These are phyloP conservation scores for Ciborinia camelliae DNA, from an alignment of 2,329 filamentous ascomycete species.

Conservation along the genomic window DNA sequence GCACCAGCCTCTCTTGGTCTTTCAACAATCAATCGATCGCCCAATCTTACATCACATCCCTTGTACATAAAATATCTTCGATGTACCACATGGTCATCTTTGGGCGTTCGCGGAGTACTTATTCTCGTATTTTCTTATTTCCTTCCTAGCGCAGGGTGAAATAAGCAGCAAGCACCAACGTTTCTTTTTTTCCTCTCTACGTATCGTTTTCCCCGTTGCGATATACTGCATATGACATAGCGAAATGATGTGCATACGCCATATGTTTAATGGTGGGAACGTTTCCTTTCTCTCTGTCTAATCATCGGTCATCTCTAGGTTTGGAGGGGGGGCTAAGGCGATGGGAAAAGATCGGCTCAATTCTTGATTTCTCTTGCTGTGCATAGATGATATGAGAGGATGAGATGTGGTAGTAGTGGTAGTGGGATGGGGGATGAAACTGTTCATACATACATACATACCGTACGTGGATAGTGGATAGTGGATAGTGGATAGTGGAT, in stretches of 20 bases:
- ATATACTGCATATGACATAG: constrained; percentile 10
- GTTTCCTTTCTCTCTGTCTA: not conserved
- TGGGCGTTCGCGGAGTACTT: constrained; percentile 13
- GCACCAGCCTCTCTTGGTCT: not conserved
- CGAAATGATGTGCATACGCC: constrained; percentile 1
- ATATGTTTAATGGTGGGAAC: not conserved
- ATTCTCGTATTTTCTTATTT: constrained; percentile 14
- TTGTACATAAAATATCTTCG: constrained; percentile 15
- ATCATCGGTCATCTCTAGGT: not conserved
- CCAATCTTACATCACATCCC: constrained; percentile 1
- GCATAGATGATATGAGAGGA: not conserved
- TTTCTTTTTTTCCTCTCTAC: not conserved
- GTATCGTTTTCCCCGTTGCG: constrained; percentile 2
- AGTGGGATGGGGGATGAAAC: constrained; percentile 2
- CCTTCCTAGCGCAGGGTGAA: constrained; percentile 21
- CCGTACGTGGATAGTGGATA: constrained; percentile 16
- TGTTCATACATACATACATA: constrained; percentile 14
- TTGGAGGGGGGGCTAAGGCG: not conserved
- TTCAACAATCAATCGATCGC: not conserved
- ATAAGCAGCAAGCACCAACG: constrained; percentile 15
- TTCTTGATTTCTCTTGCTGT: constrained; percentile 10
- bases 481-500: too few relatives aligned
- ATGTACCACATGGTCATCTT: not conserved
- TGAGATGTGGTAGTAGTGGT: not conserved
- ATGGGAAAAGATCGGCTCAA: not conserved